Conservation (phyloP, 179 eudicot genomes). For the Nepenthes alata region DNA sequence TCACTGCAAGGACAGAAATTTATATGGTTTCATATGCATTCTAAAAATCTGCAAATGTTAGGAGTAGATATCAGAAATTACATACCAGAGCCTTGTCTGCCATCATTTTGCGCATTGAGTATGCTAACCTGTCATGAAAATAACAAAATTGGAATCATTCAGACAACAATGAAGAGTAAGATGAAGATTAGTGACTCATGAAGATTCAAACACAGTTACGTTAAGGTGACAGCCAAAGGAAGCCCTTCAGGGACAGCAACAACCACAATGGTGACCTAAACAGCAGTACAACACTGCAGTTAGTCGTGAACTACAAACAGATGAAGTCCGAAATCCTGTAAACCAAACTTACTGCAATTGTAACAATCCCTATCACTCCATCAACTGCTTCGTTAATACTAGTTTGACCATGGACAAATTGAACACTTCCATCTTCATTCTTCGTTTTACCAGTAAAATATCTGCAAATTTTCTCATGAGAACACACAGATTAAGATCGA, state of each 20-base stretch:
- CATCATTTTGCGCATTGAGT: constrained; percentile 97
- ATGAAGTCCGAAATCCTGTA: constrained; percentile 1
- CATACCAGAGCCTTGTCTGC: constrained; percentile 89
- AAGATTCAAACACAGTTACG: constrained; percentile 40
- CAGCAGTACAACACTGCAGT: constrained; percentile 1
- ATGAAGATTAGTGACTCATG: no score
- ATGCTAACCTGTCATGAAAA: background rate
- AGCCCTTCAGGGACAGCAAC: constrained; percentile 99
- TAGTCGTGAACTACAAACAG: background rate
- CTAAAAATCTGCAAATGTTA: background rate
- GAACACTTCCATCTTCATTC: constrained; percentile 51
- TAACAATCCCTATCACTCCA: constrained; percentile 51
- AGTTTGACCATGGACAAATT: constrained; percentile 54
- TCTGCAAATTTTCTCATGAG: constrained; percentile 16
- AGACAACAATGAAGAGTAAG: constrained; percentile 17
- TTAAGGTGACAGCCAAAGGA: constrained; percentile 85
- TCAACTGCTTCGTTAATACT: constrained; percentile 40
- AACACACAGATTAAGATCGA: background rate
- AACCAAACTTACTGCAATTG: constrained; percentile 54
- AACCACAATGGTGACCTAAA: constrained; percentile 87
- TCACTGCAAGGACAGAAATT: background rate
- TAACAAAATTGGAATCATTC: background rate
- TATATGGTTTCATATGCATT: background rate
- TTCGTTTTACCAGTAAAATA: constrained; percentile 62
- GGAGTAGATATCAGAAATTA: constrained; percentile 2